Percentiles rank a stretch among this genome's conserved stretches.
Evolutionary conservation across 179 eudicot genomes (phyloP).

Genomic region (Pouteria campechiana): DNA sequence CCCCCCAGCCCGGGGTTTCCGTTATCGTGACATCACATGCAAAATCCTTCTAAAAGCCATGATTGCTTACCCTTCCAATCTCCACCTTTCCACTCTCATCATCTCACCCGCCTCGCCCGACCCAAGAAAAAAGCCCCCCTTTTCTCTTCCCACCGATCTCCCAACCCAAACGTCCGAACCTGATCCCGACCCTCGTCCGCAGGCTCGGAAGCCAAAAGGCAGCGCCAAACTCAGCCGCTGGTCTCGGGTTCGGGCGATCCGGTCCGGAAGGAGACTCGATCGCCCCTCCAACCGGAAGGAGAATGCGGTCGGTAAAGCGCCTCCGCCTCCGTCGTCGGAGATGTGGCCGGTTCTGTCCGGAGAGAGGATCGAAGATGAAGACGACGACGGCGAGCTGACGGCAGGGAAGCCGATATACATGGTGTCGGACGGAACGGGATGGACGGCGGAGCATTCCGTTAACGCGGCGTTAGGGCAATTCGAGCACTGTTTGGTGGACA

Average conservation of each 20-base stretch:
- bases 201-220: slow-evolving; percentile 20
- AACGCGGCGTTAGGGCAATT: slow-evolving; percentile 91
- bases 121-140: slow-evolving; percentile 1
- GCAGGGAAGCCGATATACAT: slow-evolving; percentile 63
- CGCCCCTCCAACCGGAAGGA: slow-evolving; percentile 15
- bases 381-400: slow-evolving; percentile 13
- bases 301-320: neutral
- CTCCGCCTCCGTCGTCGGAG: neutral
- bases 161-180: slow-evolving; percentile 13
- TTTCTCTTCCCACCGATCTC: slow-evolving; percentile 3
- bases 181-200: slow-evolving; percentile 4
- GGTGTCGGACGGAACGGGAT: slow-evolving; percentile 92
- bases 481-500: slow-evolving; percentile 75
- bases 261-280: slow-evolving; percentile 53
- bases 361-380: slow-evolving; percentile 12
- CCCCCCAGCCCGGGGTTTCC: too few relatives aligned
- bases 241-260: slow-evolving; percentile 70
- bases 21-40: too few relatives aligned
- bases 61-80: slow-evolving; percentile 4
- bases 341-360: neutral
- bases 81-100: slow-evolving; percentile 2
- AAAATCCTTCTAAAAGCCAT: too few relatives aligned
- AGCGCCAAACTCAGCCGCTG: slow-evolving; percentile 68
- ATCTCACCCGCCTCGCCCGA: slow-evolving; percentile 1
- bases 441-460: slow-evolving; percentile 91